Base-by-base conservation (phyloP, 106 monocot genomes). In the Dioscorea alata region DNA sequence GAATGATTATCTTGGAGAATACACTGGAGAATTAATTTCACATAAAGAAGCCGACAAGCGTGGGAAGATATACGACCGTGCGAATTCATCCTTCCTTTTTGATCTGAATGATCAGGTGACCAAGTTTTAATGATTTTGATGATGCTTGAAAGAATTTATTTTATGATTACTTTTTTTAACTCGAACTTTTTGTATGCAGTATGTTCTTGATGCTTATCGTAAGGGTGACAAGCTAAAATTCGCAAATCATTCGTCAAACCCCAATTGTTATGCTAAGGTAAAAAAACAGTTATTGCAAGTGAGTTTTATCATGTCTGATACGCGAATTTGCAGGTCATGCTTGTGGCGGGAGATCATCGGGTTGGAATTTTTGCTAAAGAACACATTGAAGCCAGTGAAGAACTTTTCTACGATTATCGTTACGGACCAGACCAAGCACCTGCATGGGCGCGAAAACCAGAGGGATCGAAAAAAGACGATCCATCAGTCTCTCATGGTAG, bases 21-120 rank as follows among this genome's bases (percentile, higher is more conserved):
- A 99, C 73, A 99, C 99, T 19, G 99, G 99, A 8, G 99, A 99
- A 70, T 72, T 99, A 64, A 85, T 99, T 62, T 93, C 93, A 2
- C 99, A 93, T 54, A 99, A 81, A 81, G 99, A 99, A 82, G 99
- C 99, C 51, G 99, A 99, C 65, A 99, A 93, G 69, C 92, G 99
- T 63, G 99, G 99, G 68, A 99, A 99, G 80, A 99, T 99, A 24
- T 99, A 99, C 73, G 99, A 99, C 66, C 90, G 93, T 35, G 90
- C 90, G 69, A 99, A 93, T 68, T 99, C 99, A 71, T 99, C 99
- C 13, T 99, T 99, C 73, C 87, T 99, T 22, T 99, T 99, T 79
- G 90, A 99, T 66, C 81, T 99, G 77, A 93, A 99, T 80, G 99
- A 99, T 82, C 88, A 99, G 89, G 99, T 90, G 60, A 49, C 10